Base-by-base conservation (phyloP, 306 rosid species). In the Vigna trinervia region DNA sequence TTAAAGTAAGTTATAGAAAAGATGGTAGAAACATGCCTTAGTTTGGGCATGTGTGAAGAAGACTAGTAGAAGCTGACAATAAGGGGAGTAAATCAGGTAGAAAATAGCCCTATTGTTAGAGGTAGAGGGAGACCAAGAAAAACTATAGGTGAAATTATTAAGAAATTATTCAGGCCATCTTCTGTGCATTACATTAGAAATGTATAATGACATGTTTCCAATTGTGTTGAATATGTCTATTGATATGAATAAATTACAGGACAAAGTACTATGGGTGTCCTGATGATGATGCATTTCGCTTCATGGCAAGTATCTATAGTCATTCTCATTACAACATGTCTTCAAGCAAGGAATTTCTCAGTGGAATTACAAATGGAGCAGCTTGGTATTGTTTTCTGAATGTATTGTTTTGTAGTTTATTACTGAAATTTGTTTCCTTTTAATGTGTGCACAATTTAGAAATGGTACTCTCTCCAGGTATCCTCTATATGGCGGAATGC, bases 401-500 rank as follows among this genome's bases (percentile, higher is more conserved):
- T 82, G 58, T 69, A 78, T 54, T 85, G 77, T 54, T 34, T 54
- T 9, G 60, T 59, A 74, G 50, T 78, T 74, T 9, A 28, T 28
- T n/a, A 57, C 68, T 64, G 52, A 61, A 54, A 63, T 77, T 65
- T 34, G 13, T 39, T 56, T 68, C 72, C 63, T 34, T 57, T 48
- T 45, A 8, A 32, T 73, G 57, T 53, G 50, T 82, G 70, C 77
- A 79, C 81, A 69, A 53, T 59, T 84, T 83, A 71, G 63, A 59
- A 75, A 65, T 79, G 71, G 53, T 77, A 68, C 77, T 66, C 79
- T 71, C 75, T 82, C 82, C 86, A 95, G 99, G 98, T 95, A 95
- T 59, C 99, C 99, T 15, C 74, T 95, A 66, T 92, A 92, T 61
- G 99, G 99, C 62, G 99, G 97, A 81, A 95, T 95, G 99, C 97